phyloP scores from a whole-genome alignment of 2,329 filamentous ascomycete genomes.

The Diplodia sapinea region DNA sequence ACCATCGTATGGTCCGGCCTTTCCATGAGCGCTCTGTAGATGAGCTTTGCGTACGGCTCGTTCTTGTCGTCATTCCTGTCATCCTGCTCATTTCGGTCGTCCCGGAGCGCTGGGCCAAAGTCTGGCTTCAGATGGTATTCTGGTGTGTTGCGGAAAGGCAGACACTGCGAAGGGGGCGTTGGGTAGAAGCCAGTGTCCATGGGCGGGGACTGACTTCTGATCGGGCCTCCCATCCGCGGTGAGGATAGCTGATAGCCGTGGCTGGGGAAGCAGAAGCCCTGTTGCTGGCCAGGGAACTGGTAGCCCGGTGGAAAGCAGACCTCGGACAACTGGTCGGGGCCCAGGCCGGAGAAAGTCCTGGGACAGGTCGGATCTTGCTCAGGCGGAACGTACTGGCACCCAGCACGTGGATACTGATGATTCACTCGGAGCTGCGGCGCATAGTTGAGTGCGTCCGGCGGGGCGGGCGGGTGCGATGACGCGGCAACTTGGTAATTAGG shows the following conservation, averaged over 20 bases:
- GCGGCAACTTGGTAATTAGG: constrained; percentile 33
- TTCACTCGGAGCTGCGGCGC: background rate
- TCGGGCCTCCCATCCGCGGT: background rate
- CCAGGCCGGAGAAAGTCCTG: constrained; percentile 16
- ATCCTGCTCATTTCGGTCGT: constrained; percentile 30
- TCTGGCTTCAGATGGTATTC: background rate
- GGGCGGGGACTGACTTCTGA: background rate
- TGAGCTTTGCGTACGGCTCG: constrained; percentile 80
- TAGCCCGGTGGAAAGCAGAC: constrained; percentile 20
- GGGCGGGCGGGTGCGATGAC: constrained; percentile 16
- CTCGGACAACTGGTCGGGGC: background rate
- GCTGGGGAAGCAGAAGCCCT: constrained; percentile 5
- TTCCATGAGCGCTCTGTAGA: constrained; percentile 76
- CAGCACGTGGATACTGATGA: background rate
- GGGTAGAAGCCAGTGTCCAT: constrained; percentile 1
- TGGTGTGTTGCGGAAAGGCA: background rate
- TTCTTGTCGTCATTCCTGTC: constrained; percentile 49
- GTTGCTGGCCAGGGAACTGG: constrained; percentile 2
- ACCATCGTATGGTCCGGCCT: constrained; percentile 72
- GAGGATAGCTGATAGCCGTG: constrained; percentile 5
- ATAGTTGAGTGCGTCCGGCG: constrained; percentile 35
- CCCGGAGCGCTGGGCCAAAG: background rate
- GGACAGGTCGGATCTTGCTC: constrained; percentile 35
- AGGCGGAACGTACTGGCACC: constrained; percentile 30
- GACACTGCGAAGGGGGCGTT: background rate